These are phyloP conservation scores for Tubosaeta brunneosetosa DNA, from an alignment of 768 basidiomycete species.

Conservation along the genomic window DNA sequence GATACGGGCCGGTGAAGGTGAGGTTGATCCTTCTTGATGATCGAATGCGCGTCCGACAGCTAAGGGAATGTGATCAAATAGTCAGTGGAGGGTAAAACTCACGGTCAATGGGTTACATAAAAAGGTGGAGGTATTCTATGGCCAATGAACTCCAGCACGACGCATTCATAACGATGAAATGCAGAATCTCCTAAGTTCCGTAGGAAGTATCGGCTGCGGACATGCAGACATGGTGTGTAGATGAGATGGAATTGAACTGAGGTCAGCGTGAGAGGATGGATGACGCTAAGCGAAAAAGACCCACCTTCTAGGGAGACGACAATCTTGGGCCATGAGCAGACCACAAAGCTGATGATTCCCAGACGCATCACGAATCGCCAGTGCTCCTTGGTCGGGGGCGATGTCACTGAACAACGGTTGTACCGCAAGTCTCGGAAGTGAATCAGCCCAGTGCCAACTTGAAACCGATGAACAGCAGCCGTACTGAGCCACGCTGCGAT, in stretches of 20 bases:
- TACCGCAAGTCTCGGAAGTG: not conserved
- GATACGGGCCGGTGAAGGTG: not conserved
- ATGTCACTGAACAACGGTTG: not conserved
- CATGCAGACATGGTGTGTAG: slow-evolving; percentile 23
- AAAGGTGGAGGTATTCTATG: not conserved
- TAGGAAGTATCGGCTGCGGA: slow-evolving; percentile 5
- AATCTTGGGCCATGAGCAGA: slow-evolving; percentile 5
- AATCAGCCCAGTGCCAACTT: not conserved
- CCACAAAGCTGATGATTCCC: not conserved
- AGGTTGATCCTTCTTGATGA: slow-evolving; percentile 1
- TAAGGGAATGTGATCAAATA: no score
- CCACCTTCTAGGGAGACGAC: not conserved
- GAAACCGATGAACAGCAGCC: not conserved
- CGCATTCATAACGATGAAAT: not conserved
- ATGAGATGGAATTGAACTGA: slow-evolving; percentile 2
- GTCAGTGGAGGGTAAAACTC: not conserved
- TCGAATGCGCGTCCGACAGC: not conserved
- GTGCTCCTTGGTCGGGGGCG: not conserved
- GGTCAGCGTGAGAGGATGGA: slow-evolving; percentile 8
- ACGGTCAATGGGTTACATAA: not conserved
- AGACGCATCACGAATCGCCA: not conserved
- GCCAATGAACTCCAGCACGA: not conserved
- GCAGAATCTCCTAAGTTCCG: no score
- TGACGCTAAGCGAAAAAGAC: slow-evolving; percentile 6
- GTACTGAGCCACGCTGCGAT: not conserved